Conservation (phyloP, 2,329 filamentous ascomycete genomes). For the Pyricularia sp. region DNA sequence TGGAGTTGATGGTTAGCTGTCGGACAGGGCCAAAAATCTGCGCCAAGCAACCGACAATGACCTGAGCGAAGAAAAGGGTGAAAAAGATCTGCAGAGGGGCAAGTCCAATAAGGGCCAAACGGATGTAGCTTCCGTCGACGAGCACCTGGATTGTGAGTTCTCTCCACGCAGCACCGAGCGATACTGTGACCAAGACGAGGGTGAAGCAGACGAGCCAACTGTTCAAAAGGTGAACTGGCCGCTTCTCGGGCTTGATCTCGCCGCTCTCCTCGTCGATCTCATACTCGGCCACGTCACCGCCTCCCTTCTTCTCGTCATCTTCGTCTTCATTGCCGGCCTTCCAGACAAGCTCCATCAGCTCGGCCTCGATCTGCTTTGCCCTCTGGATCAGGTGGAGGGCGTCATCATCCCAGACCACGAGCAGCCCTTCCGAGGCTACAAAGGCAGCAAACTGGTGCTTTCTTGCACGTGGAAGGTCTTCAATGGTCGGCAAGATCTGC, state of each 20-base stretch:
- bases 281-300: constrained; percentile 31
- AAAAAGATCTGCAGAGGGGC: constrained; percentile 71
- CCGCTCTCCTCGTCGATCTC: constrained; percentile 67
- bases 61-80: constrained; percentile 72
- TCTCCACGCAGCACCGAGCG: constrained; percentile 61
- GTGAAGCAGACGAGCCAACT: constrained; percentile 59
- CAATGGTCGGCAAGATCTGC: constrained; percentile 64
- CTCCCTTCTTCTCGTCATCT: constrained; percentile 46
- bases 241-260: constrained; percentile 52
- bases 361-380: constrained; percentile 63
- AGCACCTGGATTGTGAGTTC: constrained; percentile 59
- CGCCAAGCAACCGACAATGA: constrained; percentile 65
- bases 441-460: constrained; percentile 79
- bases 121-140: constrained; percentile 52
- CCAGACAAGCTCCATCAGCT: constrained; percentile 73
- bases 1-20: constrained; percentile 67
- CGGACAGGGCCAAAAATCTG: constrained; percentile 69
- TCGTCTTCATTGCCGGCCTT: constrained; percentile 42
- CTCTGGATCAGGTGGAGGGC: constrained; percentile 59
- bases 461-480: constrained; percentile 59
- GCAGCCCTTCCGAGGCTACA: constrained; percentile 57
- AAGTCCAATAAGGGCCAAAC: constrained; percentile 55
- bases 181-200: constrained; percentile 53
- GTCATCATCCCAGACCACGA: constrained; percentile 79
- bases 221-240: constrained; percentile 62